Evolutionary conservation across 371 early-diverging fungal species (phyloP), one percentile per base, ranked within the genome.

Genomic region (Conidiobolus incongruus): DNA sequence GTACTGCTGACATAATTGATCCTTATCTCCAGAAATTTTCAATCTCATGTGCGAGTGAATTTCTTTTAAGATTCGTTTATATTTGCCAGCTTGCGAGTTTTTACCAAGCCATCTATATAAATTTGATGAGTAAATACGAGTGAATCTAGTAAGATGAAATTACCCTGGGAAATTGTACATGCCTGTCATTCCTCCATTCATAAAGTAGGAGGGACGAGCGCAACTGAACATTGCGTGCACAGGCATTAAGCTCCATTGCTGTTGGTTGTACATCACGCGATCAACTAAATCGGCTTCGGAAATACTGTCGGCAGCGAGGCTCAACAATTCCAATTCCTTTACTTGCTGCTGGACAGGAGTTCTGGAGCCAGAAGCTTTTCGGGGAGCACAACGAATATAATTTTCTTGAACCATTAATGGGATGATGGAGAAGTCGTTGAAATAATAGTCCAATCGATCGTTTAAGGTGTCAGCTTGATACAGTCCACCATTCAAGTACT

Each of bases 371-470:
- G 47, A 40, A 3, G 51, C 44, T n/a, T 48, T 44, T 16, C 44
- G 10, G 28, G 13, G 60, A 52, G 30, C 52, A 46, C 52, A 54
- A 23, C 55, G 51, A 4, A 71, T 35, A 49, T 74, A 75, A 46
- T 73, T 72, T 55, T 75, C 88, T 49, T 78, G 78, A 12, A 99
- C 72, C 80, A 99, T 89, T 35, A 98, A 62, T 26, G 90, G 93
- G 0, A 88, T 62, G 30, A 99, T 52, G 19, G 66, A 56, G 52
- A 77, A 89, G 48, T 99, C 99, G 41, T 81, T 67, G 58, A 95
- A 99, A 57, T 94, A 99, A 12, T 81, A 54, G 21, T 97, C 87
- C 21, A 85, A 64, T 54, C 81, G 87, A 43, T 95, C 83, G 15
- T 56, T 49, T 13, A 94, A 54, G 6, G 60, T 55, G 45, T 63